Evolutionary conservation across 2,329 filamentous ascomycete genomes (phyloP), one percentile per base, ranked within the genome.

Genomic region (Plectosphaerella cucumerina): DNA sequence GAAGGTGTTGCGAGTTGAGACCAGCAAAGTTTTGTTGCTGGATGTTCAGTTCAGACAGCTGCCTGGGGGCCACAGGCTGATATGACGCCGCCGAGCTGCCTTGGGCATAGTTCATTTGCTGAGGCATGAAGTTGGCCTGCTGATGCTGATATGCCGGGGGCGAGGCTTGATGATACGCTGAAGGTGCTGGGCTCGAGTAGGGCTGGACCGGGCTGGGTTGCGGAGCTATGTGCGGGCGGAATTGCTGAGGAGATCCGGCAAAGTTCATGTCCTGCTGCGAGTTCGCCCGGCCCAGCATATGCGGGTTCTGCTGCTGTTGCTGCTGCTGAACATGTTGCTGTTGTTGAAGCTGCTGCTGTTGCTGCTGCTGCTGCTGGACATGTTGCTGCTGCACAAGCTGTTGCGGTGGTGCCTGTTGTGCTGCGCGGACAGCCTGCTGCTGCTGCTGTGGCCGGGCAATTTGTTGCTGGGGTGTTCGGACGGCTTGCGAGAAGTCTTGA

Each of bases 401-500:
- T 11, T 41, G 20, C 31, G 35, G 48, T 3, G 26, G 20, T 62
- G 67, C 14, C 54, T 44, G n/a, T 59, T 56, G 14, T 62, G 60
- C 14, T 68, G 55, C 2, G 51, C 58, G 56, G 42, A 50, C 45
- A n/a, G 47, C 50, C 21, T 52, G 50, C 10, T 53, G 51, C 22
- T 48, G 50, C 17, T 51, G 55, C 12, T 49, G 49, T 15, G 51
- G n/a, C 42, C 47, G 53, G 11, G 47, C 33, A 15, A 31, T 52
- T 33, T 31, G 41, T 22, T 56, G 53, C 51, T 56, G 49, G 51
- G 61, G 53, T 56, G 60, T 43, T 60, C 57, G 39, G 58, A 59
- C 14, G 39, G n/a, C 39, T 21, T 42, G 39, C 10, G 65, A 62
- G 43, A 63, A 64, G 6, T 56, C 60, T 14, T 70, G 67, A 6